Conservation (phyloP, 441 rosid species). For the Pelargonium fulgidum region DNA sequence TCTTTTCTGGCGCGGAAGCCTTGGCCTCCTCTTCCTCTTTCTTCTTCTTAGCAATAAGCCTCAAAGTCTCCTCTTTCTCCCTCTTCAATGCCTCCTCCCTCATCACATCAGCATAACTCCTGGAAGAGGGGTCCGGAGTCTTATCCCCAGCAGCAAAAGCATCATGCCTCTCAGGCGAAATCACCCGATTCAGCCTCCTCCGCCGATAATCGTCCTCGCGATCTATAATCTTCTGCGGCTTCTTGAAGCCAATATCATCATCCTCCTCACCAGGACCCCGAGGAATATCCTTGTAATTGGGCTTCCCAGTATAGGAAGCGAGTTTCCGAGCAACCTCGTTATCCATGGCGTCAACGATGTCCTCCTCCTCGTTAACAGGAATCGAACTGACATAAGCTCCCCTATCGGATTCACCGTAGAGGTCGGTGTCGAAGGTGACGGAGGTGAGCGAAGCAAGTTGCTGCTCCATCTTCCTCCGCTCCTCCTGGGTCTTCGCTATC, state of each 20-base stretch:
- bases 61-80: constrained; percentile 64
- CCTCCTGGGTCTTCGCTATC: constrained; percentile 81
- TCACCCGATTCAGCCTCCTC: constrained; percentile 62
- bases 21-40: constrained; percentile 66
- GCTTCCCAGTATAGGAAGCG: constrained; percentile 83
- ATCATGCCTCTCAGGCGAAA: constrained; percentile 88
- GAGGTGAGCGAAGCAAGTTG: constrained; percentile 69
- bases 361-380: constrained; percentile 82
- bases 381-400: constrained; percentile 63
- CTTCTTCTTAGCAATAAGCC: constrained; percentile 65
- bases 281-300: constrained; percentile 67
- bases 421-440: constrained; percentile 64
- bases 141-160: constrained; percentile 84
- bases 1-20: constrained; percentile 18
- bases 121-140: constrained; percentile 74
- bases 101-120: constrained; percentile 82
- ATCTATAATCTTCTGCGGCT: constrained; percentile 62
- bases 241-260: constrained; percentile 49
- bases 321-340: constrained; percentile 69
- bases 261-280: constrained; percentile 48
- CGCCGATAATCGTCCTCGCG: constrained; percentile 82
- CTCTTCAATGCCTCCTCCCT: constrained; percentile 67
- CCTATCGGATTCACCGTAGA: constrained; percentile 69
- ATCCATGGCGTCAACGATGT: constrained; percentile 46
- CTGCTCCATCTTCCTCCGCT: constrained; percentile 59